These are phyloP conservation scores for Mycena citricolor DNA, from an alignment of 1,284 basidiomycete species.

Conservation along the genomic window DNA sequence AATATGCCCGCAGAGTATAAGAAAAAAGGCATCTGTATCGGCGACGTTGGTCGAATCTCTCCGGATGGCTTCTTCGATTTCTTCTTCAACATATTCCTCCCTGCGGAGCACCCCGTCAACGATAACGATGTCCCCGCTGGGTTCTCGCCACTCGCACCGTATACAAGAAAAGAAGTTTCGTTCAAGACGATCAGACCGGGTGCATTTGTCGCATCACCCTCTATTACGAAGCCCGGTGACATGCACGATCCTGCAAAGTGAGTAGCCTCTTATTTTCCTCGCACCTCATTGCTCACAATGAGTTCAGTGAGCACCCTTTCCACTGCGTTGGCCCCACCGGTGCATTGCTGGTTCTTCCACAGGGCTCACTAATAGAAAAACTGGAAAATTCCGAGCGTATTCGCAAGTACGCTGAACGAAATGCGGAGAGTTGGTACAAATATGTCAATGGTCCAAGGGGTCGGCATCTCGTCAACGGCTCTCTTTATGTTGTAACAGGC, in stretches of 20 bases:
- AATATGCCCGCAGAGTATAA: neutral
- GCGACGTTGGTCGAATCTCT: conserved; percentile 4
- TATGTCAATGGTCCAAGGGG: conserved; percentile 12
- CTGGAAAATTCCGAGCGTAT: conserved; percentile 3
- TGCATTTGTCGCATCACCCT: no score
- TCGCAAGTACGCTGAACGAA: conserved; percentile 1
- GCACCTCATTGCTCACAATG: no score
- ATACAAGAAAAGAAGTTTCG: no score
- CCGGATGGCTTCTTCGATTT: conserved; percentile 7
- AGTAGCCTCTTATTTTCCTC: no score
- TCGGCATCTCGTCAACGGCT: conserved; percentile 8
- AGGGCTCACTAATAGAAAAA: conserved; percentile 6
- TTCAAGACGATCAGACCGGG: no score
- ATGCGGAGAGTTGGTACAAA: conserved; percentile 17
- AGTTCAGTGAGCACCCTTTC: conserved; percentile 9
- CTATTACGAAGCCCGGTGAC: no score
- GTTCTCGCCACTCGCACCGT: neutral
- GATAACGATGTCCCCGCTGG: neutral
- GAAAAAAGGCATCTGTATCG: neutral
- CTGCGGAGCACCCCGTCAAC: neutral
- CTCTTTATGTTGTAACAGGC: conserved; percentile 19
- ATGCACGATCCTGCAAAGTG: no score
- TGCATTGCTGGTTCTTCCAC: conserved; percentile 8
- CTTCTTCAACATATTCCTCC: conserved; percentile 5
- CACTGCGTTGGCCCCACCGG: conserved; percentile 2